Base-by-base conservation (phyloP, 148 eudicot species). In the Chenopodium quinoa region DNA sequence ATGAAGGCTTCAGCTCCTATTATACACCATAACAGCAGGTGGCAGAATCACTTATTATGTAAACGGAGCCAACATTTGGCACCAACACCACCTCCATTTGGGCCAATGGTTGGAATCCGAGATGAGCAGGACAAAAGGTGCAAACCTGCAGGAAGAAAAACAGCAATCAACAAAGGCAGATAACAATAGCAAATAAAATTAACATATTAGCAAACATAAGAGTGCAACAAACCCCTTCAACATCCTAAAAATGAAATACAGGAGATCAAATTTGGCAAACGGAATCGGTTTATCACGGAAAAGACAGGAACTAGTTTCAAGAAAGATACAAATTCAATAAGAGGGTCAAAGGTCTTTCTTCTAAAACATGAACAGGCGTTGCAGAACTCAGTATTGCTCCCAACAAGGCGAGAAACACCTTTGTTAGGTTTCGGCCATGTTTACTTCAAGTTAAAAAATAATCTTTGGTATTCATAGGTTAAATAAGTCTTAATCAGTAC, bases 61-160 rank as follows among this genome's bases (percentile, higher is more conserved):
- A 22, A 56, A 56, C 19, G 60, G 17, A 56, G 20, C 60, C 60
- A 56, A 4, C 22, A 56, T 56, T 12, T 56, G 60, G 60, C 60
- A 56, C 17, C 60, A 4, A 13, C 65, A 75, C 9, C 44, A 75
- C 3, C 50, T 71, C 19, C 75, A 71, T 37, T 13, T 22, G 48
- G 29, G 50, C 22, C 12, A 71, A 71, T 37, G 23, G 47, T 14
- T 4, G 29, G 14, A 64, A 73, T 29, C 78, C 66, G 19, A 54
- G 66, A 2, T 75, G 4, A 75, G 65, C 65, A 29, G 22, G 65
- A 27, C 32, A 52, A 62, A 17, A 7, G 29, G 54, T 54, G 47
- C 66, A 52, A 75, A 75, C 65, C 78, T 75, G 78, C 78, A 75
- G 44, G 3, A 75, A 16, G 31, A 27, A 19, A 44, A 75, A 10